Base-by-base conservation (phyloP, 768 basidiomycete genomes). In the Phanerochaete carnosa region DNA sequence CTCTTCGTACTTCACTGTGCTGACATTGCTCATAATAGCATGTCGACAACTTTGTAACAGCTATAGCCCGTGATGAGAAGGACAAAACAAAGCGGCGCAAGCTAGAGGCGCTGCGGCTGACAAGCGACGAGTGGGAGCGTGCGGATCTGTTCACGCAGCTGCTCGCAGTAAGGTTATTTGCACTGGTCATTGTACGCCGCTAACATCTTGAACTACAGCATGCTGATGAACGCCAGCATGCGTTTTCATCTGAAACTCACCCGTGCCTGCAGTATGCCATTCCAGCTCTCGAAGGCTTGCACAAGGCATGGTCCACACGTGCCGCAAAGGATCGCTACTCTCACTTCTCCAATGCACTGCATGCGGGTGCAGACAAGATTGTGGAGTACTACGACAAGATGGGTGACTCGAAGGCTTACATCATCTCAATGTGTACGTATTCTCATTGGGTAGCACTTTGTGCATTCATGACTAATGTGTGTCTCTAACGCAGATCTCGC, bases 141-240 rank as follows among this genome's bases (percentile, higher is more conserved):
- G 61, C 72, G 2, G 57, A 63, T 11, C 15, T 60, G 9, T 62
- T 72, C n/a, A 47, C 65, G 3, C 30, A 63, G 11, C 28, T 74
- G 0, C 63, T 73, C 15, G 59, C 28, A 29, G 70, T 70, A 45
- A 23, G 62, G n/a, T n/a, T n/a, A n/a, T n/a, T n/a, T n/a, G n/a
- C n/a, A n/a, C n/a, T n/a, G n/a, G n/a, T n/a, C n/a, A n/a, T n/a
- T n/a, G n/a, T n/a, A n/a, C n/a, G n/a, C n/a, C n/a, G n/a, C 23
- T 32, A 35, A 15, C 51, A 2, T 56, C 15, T 28, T 46, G 25
- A 23, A 53, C n/a, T 1, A 13, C 13, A 75, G 73, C 59, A 66
- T 60, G 69, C 72, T 12, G 70, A 74, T 45, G 32, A 64, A 19
- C 67, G 70, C 3, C 74, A 76, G 46, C 73, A 76, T 19, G 55